phyloP scores from a whole-genome alignment of 2,329 filamentous ascomycete genomes.

The Diaporthe sp. region DNA sequence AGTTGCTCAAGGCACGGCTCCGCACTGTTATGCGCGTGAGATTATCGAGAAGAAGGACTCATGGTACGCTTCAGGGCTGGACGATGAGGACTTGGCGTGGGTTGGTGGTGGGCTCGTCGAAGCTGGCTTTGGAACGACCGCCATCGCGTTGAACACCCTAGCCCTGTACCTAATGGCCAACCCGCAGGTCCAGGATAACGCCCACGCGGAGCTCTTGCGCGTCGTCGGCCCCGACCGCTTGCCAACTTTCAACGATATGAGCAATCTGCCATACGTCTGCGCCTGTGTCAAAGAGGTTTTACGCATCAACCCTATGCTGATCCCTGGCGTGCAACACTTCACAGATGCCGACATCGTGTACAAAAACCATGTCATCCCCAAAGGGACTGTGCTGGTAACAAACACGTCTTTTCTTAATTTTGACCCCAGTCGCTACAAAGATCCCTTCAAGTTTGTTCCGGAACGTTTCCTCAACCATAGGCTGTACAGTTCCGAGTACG shows the following conservation, averaged over 20 bases:
- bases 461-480: constrained; percentile 36
- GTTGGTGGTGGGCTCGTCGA: constrained; percentile 44
- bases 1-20: constrained; percentile 36
- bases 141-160: background rate
- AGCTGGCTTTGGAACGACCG: constrained; percentile 43
- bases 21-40: constrained; percentile 39
- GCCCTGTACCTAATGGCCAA: constrained; percentile 36
- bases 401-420: constrained; percentile 43
- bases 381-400: constrained; percentile 51
- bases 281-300: constrained; percentile 25
- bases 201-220: constrained; percentile 53
- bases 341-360: constrained; percentile 56
- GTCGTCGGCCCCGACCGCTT: constrained; percentile 46
- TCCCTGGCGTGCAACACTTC: constrained; percentile 53
- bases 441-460: constrained; percentile 36
- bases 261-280: constrained; percentile 36
- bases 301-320: constrained; percentile 31
- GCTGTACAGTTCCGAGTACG: constrained; percentile 38
- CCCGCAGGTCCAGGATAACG: constrained; percentile 46
- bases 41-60: constrained; percentile 37
- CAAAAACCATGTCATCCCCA: constrained; percentile 56
- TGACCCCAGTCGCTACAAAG: constrained; percentile 37
- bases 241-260: constrained; percentile 44
- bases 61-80: constrained; percentile 39
- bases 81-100: constrained; percentile 41